A percentile compares a stretch with the other conserved stretches of the same genome.
These are phyloP conservation scores for Starmera caribaea DNA, from an alignment of 805 yeast genomes.

Conservation along the genomic window DNA sequence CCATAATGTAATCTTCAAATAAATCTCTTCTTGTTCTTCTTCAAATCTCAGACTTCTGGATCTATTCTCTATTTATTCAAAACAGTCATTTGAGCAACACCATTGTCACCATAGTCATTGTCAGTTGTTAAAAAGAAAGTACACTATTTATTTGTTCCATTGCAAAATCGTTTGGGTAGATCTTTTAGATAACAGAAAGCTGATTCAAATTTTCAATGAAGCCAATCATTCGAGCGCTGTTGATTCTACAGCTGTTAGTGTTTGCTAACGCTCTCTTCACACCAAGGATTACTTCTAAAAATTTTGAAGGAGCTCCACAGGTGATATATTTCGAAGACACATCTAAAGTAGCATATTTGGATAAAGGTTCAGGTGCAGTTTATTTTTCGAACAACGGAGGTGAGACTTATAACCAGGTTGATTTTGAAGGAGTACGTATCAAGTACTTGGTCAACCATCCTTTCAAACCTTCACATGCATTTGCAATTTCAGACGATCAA, in stretches of 20 bases:
- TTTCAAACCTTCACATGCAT: conserved; percentile 26
- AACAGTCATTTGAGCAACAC: too few relatives aligned
- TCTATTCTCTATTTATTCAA: too few relatives aligned
- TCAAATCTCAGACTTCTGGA: too few relatives aligned
- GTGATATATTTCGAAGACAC: conserved; percentile 24
- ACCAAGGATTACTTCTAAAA: conserved; percentile 13
- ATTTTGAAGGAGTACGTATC: conserved; percentile 25
- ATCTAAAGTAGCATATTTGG: conserved; percentile 11
- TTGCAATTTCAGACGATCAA: conserved; percentile 23
- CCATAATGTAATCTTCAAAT: too few relatives aligned
- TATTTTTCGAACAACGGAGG: conserved; percentile 41
- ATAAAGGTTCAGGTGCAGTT: conserved; percentile 20
- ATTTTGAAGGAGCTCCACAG: conserved; percentile 17
- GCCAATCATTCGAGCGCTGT: not conserved
- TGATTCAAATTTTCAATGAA: not conserved
- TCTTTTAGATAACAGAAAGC: not conserved
- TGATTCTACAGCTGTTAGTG: conserved; percentile 5
- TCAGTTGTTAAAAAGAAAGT: too few relatives aligned
- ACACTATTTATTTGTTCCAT: not conserved
- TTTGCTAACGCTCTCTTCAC: conserved; percentile 15
- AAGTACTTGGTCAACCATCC: conserved; percentile 28
- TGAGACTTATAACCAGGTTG: conserved; percentile 28
- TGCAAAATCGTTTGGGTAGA: not conserved
- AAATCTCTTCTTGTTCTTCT: too few relatives aligned
- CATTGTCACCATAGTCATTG: too few relatives aligned